phyloP scores from a whole-genome alignment of 768 basidiomycete genomes.

The Mycena rebaudengoi region DNA sequence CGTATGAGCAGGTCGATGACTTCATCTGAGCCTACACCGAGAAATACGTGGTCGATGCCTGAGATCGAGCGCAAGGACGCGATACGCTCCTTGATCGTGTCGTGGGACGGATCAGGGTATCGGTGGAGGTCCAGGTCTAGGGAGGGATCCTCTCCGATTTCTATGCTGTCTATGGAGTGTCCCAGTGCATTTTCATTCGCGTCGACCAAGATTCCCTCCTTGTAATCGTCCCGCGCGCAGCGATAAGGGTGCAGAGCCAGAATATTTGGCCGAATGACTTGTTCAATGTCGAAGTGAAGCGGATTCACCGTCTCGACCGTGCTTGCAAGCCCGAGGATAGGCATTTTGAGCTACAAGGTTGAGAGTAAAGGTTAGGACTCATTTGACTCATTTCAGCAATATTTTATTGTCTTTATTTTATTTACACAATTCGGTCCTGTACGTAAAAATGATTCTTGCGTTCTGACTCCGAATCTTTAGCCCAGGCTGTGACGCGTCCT shows the following conservation, averaged over 20 bases:
- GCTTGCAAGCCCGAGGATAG: constrained; percentile 68
- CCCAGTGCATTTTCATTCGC: constrained; percentile 98
- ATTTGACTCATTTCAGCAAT: too few species aligned
- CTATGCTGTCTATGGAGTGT: constrained; percentile 69
- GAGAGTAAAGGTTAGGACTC: too few species aligned
- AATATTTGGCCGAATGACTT: constrained; percentile 92
- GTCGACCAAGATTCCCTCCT: constrained; percentile 89
- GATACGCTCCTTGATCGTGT: constrained; percentile 78
- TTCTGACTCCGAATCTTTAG: too few species aligned
- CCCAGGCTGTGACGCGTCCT: too few species aligned
- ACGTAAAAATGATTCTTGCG: too few species aligned
- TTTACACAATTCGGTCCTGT: too few species aligned
- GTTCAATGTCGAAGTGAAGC: constrained; percentile 84
- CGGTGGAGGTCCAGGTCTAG: constrained; percentile 74
- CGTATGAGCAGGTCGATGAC: constrained; percentile 95
- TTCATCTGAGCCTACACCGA: constrained; percentile 97
- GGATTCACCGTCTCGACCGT: constrained; percentile 60
- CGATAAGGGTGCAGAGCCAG: constrained; percentile 92
- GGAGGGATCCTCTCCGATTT: constrained; percentile 37
- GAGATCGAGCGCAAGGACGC: constrained; percentile 78
- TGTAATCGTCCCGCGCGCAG: constrained; percentile 96
- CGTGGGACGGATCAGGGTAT: constrained; percentile 93
- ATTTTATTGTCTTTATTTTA: too few species aligned
- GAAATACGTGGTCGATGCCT: constrained; percentile 74
- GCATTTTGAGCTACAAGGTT: constrained; percentile 47